A percentile compares a stretch with the other conserved stretches of the same genome.
Evolutionary conservation across 805 yeast species (phyloP).

Genomic region (Kluyveromyces wickerhamii): DNA sequence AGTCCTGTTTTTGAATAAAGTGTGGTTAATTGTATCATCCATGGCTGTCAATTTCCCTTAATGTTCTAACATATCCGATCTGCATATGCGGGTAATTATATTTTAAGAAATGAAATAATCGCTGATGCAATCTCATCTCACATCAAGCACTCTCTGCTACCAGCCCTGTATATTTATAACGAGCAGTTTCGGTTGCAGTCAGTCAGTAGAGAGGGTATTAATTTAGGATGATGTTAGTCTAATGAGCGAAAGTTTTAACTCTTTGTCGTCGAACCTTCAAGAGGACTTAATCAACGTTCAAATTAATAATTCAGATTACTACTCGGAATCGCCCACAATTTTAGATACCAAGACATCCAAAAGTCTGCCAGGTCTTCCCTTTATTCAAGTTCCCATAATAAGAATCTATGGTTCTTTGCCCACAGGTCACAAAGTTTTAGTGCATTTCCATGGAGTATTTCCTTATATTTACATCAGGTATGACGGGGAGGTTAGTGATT

Average conservation of each 20-base stretch:
- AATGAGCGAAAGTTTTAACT: slow-evolving; percentile 1
- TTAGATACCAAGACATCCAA: slow-evolving; percentile 41
- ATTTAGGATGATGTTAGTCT: neutral
- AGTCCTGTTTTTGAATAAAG: too few relatives aligned
- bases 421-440: slow-evolving; percentile 48
- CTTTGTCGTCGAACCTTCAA: slow-evolving; percentile 7
- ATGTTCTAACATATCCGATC: too few relatives aligned
- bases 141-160: too few relatives aligned
- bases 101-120: too few relatives aligned
- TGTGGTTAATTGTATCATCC: too few relatives aligned
- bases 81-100: too few relatives aligned
- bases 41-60: too few relatives aligned
- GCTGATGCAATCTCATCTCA: too few relatives aligned
- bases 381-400: slow-evolving; percentile 59
- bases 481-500: slow-evolving; percentile 32
- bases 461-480: slow-evolving; percentile 75
- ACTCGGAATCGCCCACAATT: slow-evolving; percentile 46
- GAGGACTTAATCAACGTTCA: slow-evolving; percentile 37
- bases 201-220: too few relatives aligned
- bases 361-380: slow-evolving; percentile 27
- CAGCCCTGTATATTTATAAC: too few relatives aligned
- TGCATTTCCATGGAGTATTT: slow-evolving; percentile 76
- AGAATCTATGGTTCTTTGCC: slow-evolving; percentile 68
- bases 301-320: slow-evolving; percentile 57
- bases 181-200: too few relatives aligned